These are phyloP conservation scores for Candida dajiaensis DNA, from an alignment of 805 yeast species.

Conservation along the genomic window DNA sequence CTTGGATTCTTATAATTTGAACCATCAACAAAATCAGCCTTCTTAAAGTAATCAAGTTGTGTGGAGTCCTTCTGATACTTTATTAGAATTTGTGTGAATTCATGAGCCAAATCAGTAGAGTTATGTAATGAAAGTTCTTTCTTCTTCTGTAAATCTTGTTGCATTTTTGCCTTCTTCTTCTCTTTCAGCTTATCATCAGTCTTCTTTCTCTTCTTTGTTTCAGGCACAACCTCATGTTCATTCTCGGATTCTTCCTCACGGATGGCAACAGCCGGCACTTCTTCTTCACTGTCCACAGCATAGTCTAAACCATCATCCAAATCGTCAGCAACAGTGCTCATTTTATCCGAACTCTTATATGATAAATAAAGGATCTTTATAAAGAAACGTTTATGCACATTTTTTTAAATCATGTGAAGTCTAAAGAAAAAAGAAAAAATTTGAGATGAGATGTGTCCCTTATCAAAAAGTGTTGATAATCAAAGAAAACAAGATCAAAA, in stretches of 20 bases:
- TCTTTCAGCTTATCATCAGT: slow-evolving; percentile 43
- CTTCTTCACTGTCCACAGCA: slow-evolving; percentile 39
- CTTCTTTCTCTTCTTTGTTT: slow-evolving; percentile 22
- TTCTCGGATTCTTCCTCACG: slow-evolving; percentile 26
- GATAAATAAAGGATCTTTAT: background rate
- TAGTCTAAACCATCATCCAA: slow-evolving; percentile 75
- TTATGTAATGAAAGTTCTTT: slow-evolving; percentile 45
- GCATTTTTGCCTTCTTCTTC: slow-evolving; percentile 64
- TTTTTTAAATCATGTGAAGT: background rate
- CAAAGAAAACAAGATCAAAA: background rate
- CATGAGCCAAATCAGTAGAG: slow-evolving; percentile 61
- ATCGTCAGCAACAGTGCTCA: slow-evolving; percentile 43
- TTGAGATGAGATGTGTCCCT: background rate
- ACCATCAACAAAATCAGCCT: slow-evolving; percentile 54
- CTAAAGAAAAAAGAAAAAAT: background rate
- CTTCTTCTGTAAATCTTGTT: slow-evolving; percentile 56
- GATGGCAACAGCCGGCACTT: slow-evolving; percentile 29
- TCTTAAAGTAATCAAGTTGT: slow-evolving; percentile 63
- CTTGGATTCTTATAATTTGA: slow-evolving; percentile 50
- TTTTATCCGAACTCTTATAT: background rate
- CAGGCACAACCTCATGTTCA: slow-evolving; percentile 9
- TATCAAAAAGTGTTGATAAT: slow-evolving; percentile 1
- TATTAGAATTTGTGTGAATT: slow-evolving; percentile 55
- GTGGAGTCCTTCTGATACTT: slow-evolving; percentile 60
- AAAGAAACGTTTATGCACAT: background rate